phyloP scores from a whole-genome alignment of 441 rosid species.

The Populus trichocarpa region DNA sequence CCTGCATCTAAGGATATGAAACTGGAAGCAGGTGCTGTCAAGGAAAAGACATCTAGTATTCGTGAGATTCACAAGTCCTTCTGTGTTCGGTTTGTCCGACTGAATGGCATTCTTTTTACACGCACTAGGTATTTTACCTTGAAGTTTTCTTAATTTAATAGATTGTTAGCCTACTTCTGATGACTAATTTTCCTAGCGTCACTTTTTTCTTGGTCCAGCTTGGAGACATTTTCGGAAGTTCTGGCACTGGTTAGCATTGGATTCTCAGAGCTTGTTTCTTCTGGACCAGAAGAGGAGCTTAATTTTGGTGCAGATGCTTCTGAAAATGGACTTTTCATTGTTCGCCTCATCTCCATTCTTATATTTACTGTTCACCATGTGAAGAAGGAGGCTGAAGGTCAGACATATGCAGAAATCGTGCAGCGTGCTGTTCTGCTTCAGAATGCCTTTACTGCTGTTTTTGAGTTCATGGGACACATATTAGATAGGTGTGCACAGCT shows the following conservation, averaged over 20 bases:
- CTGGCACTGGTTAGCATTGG: constrained; percentile 56
- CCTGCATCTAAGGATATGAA: constrained; percentile 42
- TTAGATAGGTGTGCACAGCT: constrained; percentile 62
- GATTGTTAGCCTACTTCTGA: constrained; percentile 2
- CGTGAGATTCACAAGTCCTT: constrained; percentile 53
- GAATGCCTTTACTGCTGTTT: constrained; percentile 71
- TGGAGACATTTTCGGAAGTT: constrained; percentile 86
- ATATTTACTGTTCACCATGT: constrained; percentile 69
- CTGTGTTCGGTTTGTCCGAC: constrained; percentile 74
- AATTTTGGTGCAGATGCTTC: constrained; percentile 63
- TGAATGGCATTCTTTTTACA: constrained; percentile 89
- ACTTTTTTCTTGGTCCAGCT: constrained; percentile 41
- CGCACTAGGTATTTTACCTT: constrained; percentile 60
- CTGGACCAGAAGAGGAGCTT: constrained; percentile 58
- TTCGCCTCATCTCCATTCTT: constrained; percentile 65
- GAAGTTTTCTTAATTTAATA: background rate
- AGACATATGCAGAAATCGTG: constrained; percentile 86
- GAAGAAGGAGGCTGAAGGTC: constrained; percentile 74
- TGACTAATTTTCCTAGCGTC: background rate
- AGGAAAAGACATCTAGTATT: constrained; percentile 41
- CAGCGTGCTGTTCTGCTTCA: constrained; percentile 85
- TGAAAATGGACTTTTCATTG: constrained; percentile 67
- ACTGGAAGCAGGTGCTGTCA: constrained; percentile 38
- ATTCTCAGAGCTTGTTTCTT: constrained; percentile 62
- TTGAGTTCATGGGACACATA: constrained; percentile 64